Percentiles rank a stretch among this genome's conserved stretches.
These are phyloP conservation scores for Trichomonas gallinae DNA, from an alignment of 208 protist species.

Conservation along the genomic window DNA sequence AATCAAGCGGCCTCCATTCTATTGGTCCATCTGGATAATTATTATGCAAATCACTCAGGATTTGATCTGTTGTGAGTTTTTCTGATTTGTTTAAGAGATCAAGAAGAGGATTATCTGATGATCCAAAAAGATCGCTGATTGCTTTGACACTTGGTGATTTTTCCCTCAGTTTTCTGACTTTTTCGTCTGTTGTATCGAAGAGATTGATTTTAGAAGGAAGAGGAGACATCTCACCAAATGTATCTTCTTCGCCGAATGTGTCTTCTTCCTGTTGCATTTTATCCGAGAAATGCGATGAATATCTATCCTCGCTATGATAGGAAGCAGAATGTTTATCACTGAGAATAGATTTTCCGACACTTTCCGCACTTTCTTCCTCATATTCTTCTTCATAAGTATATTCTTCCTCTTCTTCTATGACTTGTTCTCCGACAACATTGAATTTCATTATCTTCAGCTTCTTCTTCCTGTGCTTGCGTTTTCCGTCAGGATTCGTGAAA, in stretches of 20 bases:
- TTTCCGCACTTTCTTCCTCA: background rate
- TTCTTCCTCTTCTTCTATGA: background rate
- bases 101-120: background rate
- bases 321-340: background rate
- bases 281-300: background rate
- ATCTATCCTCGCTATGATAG: no score
- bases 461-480: background rate
- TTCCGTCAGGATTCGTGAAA: background rate
- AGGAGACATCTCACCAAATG: background rate
- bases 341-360: background rate
- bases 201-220: background rate
- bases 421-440: background rate
- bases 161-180: background rate
- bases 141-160: background rate
- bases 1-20: background rate
- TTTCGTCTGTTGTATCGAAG: background rate
- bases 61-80: background rate
- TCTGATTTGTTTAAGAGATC: background rate
- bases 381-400: background rate
- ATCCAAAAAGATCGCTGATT: background rate
- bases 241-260: background rate
- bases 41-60: background rate
- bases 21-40: background rate
- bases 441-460: background rate
- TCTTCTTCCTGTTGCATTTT: background rate